A percentile compares a stretch with the other conserved stretches of the same genome.
phyloP scores from a whole-genome alignment of 2,329 filamentous ascomycete species.

The Beauveria pseudobassiana region DNA sequence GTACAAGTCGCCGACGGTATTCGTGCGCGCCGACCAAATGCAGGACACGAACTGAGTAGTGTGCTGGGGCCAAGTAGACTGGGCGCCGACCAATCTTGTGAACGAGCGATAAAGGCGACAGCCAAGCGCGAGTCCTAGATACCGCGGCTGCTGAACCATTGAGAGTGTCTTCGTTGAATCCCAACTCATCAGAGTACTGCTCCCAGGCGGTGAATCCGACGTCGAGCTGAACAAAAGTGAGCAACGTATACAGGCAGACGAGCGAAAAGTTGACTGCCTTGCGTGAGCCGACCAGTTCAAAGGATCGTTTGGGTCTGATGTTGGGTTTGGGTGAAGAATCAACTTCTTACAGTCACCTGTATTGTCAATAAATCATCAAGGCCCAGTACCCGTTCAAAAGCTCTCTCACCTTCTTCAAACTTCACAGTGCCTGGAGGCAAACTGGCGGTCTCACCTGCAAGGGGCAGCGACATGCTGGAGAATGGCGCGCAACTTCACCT shows the following conservation, averaged over 20 bases:
- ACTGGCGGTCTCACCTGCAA: neutral
- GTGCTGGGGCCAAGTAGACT: conserved; percentile 21
- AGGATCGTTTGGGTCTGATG: conserved; percentile 43
- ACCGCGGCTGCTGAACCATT: conserved; percentile 12
- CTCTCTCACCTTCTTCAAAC: neutral
- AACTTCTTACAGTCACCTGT: conserved; percentile 9
- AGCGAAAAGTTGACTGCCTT: conserved; percentile 22
- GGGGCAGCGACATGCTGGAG: neutral
- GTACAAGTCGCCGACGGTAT: conserved; percentile 35
- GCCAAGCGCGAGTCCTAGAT: conserved; percentile 17
- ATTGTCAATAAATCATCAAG: neutral
- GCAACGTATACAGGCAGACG: conserved; percentile 32
- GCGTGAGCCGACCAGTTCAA: conserved; percentile 46
- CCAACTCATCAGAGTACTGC: conserved; percentile 4
- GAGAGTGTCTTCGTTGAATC: conserved; percentile 6
- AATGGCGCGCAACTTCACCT: neutral
- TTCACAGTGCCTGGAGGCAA: conserved; percentile 5
- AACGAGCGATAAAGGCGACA: conserved; percentile 18
- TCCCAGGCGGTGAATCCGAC: conserved; percentile 11
- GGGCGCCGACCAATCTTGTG: conserved; percentile 19
- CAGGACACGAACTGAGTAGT: conserved; percentile 27
- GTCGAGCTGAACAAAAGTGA: conserved; percentile 11
- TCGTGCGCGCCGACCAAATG: conserved; percentile 35
- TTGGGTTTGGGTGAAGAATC: conserved; percentile 17
- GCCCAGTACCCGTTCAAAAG: neutral